phyloP scores from a whole-genome alignment of 108 stramenopile genomes.

The Cylindrotheca closterium region DNA sequence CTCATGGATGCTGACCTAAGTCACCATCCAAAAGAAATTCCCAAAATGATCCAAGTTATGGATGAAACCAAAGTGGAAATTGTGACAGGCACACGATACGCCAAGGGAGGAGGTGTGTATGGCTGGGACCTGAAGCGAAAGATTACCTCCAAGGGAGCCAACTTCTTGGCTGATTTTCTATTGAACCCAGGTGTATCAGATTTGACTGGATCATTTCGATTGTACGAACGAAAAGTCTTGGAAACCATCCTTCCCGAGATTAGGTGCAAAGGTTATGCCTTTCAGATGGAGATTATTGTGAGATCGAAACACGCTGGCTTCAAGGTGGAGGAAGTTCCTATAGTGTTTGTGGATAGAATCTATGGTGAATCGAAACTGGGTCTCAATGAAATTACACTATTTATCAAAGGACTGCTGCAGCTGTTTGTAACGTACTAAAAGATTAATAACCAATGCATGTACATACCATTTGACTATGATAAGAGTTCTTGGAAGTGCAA shows the following conservation, averaged over 20 bases:
- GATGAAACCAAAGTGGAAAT: conserved; percentile 75
- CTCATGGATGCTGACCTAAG: conserved; percentile 98
- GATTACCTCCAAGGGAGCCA: conserved; percentile 91
- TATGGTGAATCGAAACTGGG: conserved; percentile 99
- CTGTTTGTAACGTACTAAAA: conserved; percentile 90
- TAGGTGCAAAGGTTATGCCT: conserved; percentile 93
- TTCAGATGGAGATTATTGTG: conserved; percentile 99
- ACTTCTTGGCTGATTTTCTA: conserved; percentile 92
- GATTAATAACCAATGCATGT: background rate
- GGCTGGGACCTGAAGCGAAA: conserved; percentile 93
- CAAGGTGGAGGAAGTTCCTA: conserved; percentile 91
- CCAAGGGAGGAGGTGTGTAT: conserved; percentile 90
- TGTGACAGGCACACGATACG: conserved; percentile 95
- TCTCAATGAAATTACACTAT: conserved; percentile 92
- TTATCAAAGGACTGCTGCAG: conserved; percentile 86
- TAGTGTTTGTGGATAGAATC: conserved; percentile 97
- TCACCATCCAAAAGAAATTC: conserved; percentile 97
- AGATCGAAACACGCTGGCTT: conserved; percentile 82
- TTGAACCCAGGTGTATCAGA: conserved; percentile 91
- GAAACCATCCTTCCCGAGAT: conserved; percentile 87
- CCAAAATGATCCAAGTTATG: conserved; percentile 82
- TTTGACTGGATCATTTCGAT: conserved; percentile 94
- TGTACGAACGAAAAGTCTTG: conserved; percentile 89
- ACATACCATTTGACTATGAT: background rate
- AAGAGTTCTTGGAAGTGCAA: background rate